Conservation (phyloP, 306 rosid species). For the Rosa persica region DNA sequence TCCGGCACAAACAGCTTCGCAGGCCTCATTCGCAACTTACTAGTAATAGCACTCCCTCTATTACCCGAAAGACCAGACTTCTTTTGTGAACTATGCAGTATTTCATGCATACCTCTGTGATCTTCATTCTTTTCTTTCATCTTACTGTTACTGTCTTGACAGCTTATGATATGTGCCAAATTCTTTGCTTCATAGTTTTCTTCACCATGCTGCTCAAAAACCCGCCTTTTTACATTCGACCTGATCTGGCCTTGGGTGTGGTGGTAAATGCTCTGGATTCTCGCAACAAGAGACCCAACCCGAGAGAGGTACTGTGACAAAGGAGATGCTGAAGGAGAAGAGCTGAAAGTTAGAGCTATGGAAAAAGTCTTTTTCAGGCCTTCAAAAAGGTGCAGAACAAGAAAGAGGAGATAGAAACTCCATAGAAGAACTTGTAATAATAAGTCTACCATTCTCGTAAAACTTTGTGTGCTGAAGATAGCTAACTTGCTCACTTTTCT, state of each 20-base stretch:
- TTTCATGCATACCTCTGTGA: not conserved
- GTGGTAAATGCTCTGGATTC: not conserved
- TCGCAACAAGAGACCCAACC: not conserved
- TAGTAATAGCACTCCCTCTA: not conserved
- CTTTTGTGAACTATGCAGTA: not conserved
- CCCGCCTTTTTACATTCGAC: not conserved
- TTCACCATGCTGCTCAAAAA: not conserved
- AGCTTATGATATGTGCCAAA: not conserved
- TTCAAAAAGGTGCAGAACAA: constrained; percentile 7
- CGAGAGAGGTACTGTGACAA: constrained; percentile 16
- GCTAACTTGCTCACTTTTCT: not conserved
- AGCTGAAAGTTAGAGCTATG: constrained; percentile 22
- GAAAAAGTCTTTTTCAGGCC: constrained; percentile 1
- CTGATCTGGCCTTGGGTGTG: not conserved
- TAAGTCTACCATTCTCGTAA: constrained; percentile 7
- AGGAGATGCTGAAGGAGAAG: constrained; percentile 19
- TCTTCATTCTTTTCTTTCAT: not conserved
- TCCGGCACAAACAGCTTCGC: constrained; percentile 36
- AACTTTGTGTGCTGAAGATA: not conserved
- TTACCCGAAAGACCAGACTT: not conserved
- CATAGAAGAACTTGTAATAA: not conserved
- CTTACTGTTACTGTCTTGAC: not conserved
- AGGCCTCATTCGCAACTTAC: constrained; percentile 33
- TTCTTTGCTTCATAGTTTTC: not conserved
- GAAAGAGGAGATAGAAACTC: constrained; percentile 19